A percentile compares a stretch with the other conserved stretches of the same genome.
These are phyloP conservation scores for Pseudonitzschia delicatissima DNA, from an alignment of 108 stramenopile genomes.

Conservation along the genomic window DNA sequence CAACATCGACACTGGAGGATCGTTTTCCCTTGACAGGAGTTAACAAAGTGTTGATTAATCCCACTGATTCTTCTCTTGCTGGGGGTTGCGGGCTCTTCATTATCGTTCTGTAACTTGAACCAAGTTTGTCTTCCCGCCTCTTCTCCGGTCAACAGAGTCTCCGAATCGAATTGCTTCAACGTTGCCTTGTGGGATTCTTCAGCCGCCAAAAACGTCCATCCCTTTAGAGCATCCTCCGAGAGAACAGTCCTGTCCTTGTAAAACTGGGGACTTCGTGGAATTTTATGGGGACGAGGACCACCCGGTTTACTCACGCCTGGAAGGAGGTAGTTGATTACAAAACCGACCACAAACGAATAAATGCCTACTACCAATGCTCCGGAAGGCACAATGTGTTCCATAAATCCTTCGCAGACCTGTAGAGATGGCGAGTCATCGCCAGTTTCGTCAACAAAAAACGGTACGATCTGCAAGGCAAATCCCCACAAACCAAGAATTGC, in stretches of 20 bases:
- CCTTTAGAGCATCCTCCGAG: conserved; percentile 3
- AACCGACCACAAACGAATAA: conserved; percentile 19
- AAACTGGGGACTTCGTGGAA: conserved; percentile 67
- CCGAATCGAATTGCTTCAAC: conserved; percentile 24
- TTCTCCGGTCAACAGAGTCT: conserved; percentile 62
- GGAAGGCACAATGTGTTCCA: conserved; percentile 4
- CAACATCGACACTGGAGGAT: background rate
- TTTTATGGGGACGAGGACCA: conserved; percentile 70
- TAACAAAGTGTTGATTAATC: background rate
- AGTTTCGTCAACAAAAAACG: background rate
- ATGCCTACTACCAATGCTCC: conserved; percentile 1
- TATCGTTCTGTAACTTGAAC: conserved; percentile 24
- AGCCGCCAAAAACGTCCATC: conserved; percentile 69
- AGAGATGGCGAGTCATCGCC: background rate
- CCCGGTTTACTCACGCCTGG: conserved; percentile 71
- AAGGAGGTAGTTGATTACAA: conserved; percentile 28
- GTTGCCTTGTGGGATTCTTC: conserved; percentile 73
- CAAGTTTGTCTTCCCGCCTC: conserved; percentile 77
- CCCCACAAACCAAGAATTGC: conserved; percentile 30
- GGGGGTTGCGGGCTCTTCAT: background rate
- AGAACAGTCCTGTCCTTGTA: conserved; percentile 23
- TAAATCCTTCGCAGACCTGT: background rate
- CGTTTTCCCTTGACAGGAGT: conserved; percentile 3
- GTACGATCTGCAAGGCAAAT: conserved; percentile 1
- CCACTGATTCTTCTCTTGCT: background rate